These are phyloP conservation scores for Penicillium sp. DNA, from an alignment of 2,329 filamentous ascomycete species.

Conservation along the genomic window DNA sequence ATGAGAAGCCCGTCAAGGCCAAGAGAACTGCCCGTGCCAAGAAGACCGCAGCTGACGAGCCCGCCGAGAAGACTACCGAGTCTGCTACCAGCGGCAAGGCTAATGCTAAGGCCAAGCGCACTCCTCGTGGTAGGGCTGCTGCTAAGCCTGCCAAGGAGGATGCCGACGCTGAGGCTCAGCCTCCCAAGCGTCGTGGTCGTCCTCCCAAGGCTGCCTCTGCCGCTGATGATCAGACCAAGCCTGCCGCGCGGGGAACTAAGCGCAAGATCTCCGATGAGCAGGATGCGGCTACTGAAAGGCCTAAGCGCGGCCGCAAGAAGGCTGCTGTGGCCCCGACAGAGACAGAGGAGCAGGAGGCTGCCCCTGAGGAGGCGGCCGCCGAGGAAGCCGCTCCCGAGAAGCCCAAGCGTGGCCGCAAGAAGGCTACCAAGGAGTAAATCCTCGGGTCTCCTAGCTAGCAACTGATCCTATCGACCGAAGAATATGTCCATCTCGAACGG, in stretches of 20 bases:
- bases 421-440: neutral
- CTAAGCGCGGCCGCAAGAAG: slow-evolving; percentile 26
- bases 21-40: slow-evolving; percentile 12
- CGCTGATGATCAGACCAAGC: slow-evolving; percentile 7
- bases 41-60: slow-evolving; percentile 7
- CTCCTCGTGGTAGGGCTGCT: neutral
- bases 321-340: slow-evolving; percentile 1
- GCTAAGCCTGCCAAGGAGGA: neutral
- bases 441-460: neutral
- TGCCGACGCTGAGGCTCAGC: slow-evolving; percentile 14
- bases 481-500: neutral
- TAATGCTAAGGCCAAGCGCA: neutral
- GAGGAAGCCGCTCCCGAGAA: slow-evolving; percentile 1
- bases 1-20: slow-evolving; percentile 11
- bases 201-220: slow-evolving; percentile 17
- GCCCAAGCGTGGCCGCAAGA: slow-evolving; percentile 13
- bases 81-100: neutral
- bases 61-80: slow-evolving; percentile 3
- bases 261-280: slow-evolving; percentile 20
- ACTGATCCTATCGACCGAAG: neutral
- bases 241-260: slow-evolving; percentile 18
- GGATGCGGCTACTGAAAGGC: slow-evolving; percentile 20
- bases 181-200: slow-evolving; percentile 26
- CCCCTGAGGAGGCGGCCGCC: neutral
- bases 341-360: neutral